phyloP scores from a whole-genome alignment of 305 asterid species.

The Petunia hybrid region DNA sequence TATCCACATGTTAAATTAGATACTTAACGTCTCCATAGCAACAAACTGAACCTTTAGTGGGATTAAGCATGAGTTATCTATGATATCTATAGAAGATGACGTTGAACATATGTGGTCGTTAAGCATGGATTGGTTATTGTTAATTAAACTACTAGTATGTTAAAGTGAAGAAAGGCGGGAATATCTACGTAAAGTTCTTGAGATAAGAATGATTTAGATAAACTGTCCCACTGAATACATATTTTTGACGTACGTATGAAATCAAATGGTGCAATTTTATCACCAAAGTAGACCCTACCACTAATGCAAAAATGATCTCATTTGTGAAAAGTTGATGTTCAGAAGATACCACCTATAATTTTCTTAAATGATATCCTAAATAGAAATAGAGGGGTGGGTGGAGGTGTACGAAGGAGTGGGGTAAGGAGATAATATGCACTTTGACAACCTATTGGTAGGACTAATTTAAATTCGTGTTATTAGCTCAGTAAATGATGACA shows the following conservation, averaged over 20 bases:
- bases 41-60: slow-evolving; percentile 41
- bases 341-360: not conserved
- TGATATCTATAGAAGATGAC: slow-evolving; percentile 42
- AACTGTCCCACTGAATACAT: not conserved
- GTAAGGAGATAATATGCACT: too few species aligned
- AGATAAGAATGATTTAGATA: slow-evolving; percentile 25
- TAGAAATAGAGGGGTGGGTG: not conserved
- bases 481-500: too few species aligned
- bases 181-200: slow-evolving; percentile 21
- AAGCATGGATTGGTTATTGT: not conserved
- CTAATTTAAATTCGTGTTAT: too few species aligned
- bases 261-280: slow-evolving; percentile 35
- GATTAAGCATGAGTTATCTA: slow-evolving; percentile 33
- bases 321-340: slow-evolving; percentile 17
- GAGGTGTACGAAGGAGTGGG: not conserved
- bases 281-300: slow-evolving; percentile 45
- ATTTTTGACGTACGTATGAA: slow-evolving; percentile 39
- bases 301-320: slow-evolving; percentile 41
- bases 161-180: slow-evolving; percentile 1
- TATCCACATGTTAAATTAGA: slow-evolving; percentile 42
- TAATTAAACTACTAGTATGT: not conserved
- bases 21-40: slow-evolving; percentile 32
- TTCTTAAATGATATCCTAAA: not conserved
- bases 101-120: slow-evolving; percentile 38
- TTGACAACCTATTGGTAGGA: too few species aligned